Conservation (phyloP, 2,329 filamentous ascomycete species). For the Colletotrichum theobromicola region DNA sequence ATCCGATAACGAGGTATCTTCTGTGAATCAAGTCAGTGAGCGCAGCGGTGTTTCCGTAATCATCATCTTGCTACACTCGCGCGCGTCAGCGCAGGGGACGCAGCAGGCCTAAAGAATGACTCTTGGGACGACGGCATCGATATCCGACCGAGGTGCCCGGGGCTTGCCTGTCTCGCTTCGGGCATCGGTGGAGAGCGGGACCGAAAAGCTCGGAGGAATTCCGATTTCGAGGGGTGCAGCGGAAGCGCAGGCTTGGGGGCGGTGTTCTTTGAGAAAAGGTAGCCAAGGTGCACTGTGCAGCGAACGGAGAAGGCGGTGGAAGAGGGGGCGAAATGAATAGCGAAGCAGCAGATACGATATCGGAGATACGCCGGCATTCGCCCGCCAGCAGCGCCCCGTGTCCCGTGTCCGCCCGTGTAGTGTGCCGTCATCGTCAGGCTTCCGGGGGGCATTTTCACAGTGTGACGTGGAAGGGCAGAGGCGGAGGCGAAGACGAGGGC, state of each 20-base stretch:
- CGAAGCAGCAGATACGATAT: conserved; percentile 18
- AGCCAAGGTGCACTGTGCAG: background rate
- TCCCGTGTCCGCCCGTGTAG: background rate
- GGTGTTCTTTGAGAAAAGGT: background rate
- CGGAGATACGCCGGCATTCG: conserved; percentile 23
- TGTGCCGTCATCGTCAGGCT: conserved; percentile 7
- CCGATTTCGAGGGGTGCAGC: background rate
- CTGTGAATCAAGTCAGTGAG: background rate
- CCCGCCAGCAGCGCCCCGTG: background rate
- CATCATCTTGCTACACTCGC: background rate
- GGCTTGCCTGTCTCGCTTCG: background rate
- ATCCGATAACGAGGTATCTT: background rate
- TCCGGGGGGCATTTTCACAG: background rate
- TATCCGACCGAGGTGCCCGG: conserved; percentile 7
- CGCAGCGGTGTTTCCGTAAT: background rate
- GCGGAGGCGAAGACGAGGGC: background rate
- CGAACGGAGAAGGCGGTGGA: background rate
- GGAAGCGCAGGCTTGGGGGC: background rate
- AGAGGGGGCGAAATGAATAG: background rate
- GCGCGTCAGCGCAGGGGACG: background rate
- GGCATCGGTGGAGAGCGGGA: background rate
- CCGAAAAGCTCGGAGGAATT: conserved; percentile 6
- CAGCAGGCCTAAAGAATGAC: background rate
- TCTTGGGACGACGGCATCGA: background rate
- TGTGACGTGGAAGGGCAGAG: conserved; percentile 4